A percentile compares a stretch with the other conserved stretches of the same genome.
These are phyloP conservation scores for Elymus sibiricus DNA, from an alignment of 176 grass and related monocot species.

Conservation along the genomic window DNA sequence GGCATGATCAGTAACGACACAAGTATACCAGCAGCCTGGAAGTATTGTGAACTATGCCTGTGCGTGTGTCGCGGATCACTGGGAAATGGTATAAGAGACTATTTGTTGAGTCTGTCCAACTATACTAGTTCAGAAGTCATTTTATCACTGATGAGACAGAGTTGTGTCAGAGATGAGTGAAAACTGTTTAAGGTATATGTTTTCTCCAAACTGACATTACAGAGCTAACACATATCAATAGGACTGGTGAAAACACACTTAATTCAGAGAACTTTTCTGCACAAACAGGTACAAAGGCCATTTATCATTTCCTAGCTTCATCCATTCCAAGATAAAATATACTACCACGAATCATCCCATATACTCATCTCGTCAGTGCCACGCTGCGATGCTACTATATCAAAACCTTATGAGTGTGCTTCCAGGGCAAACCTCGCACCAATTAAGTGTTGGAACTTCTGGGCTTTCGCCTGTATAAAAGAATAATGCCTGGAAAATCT, in stretches of 20 bases:
- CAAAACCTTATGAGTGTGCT: no score
- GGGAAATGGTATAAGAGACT: no score
- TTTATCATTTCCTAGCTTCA: not conserved
- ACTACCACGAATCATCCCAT: not conserved
- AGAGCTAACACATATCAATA: not conserved
- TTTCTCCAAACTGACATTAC: not conserved
- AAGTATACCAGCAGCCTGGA: no score
- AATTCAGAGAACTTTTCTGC: not conserved
- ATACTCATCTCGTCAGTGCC: not conserved
- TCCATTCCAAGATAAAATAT: not conserved
- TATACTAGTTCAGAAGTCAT: not conserved
- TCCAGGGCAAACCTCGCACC: no score
- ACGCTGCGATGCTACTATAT: no score
- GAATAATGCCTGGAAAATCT: no score
- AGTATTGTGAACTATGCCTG: no score
- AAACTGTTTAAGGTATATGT: not conserved
- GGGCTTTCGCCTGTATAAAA: no score
- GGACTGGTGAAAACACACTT: not conserved
- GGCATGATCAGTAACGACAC: no score
- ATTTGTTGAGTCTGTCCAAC: no score
- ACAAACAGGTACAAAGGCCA: not conserved
- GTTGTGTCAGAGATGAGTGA: not conserved
- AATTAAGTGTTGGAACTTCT: no score
- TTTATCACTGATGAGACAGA: not conserved
- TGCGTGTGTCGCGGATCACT: no score